Percentiles rank a stretch among this genome's conserved stretches.
Conservation (phyloP, 495 filamentous ascomycete species). For the Penicillium ochrochloron region DNA sequence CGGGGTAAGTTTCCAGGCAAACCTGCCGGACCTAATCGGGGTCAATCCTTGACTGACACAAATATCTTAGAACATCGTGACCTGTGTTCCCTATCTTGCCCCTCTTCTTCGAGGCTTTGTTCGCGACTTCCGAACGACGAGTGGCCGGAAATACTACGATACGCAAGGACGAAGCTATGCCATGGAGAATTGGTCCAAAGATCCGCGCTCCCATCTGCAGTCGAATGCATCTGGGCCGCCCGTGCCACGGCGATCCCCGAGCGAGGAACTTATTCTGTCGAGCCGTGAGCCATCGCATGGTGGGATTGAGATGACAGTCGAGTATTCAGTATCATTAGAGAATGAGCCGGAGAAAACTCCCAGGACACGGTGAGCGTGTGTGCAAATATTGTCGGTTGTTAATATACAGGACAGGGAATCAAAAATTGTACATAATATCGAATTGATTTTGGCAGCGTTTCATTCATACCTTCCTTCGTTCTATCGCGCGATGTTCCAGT, state of each 20-base stretch:
- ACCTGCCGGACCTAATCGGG: neutral
- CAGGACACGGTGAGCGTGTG: neutral
- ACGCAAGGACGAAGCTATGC: slow-evolving; percentile 32
- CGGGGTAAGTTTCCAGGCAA: slow-evolving; percentile 40
- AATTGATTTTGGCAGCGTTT: neutral
- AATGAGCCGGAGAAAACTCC: slow-evolving; percentile 11
- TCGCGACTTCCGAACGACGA: slow-evolving; percentile 38
- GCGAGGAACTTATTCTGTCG: slow-evolving; percentile 52
- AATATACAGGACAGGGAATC: neutral
- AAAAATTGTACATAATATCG: neutral
- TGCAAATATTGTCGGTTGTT: neutral
- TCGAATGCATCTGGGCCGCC: slow-evolving; percentile 34
- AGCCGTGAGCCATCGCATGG: slow-evolving; percentile 32
- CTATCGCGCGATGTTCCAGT: neutral
- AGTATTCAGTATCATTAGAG: slow-evolving; percentile 48
- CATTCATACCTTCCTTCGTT: neutral
- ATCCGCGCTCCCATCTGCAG: slow-evolving; percentile 34
- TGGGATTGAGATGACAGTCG: slow-evolving; percentile 52
- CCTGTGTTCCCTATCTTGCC: slow-evolving; percentile 51
- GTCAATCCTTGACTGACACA: neutral
- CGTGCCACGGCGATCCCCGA: slow-evolving; percentile 36
- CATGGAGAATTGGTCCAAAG: slow-evolving; percentile 41
- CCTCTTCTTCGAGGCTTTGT: slow-evolving; percentile 47
- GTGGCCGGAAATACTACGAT: slow-evolving; percentile 31
- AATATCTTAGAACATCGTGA: slow-evolving; percentile 48